phyloP scores from a whole-genome alignment of 345 rosid genomes.

The Eucalyptus regnans region DNA sequence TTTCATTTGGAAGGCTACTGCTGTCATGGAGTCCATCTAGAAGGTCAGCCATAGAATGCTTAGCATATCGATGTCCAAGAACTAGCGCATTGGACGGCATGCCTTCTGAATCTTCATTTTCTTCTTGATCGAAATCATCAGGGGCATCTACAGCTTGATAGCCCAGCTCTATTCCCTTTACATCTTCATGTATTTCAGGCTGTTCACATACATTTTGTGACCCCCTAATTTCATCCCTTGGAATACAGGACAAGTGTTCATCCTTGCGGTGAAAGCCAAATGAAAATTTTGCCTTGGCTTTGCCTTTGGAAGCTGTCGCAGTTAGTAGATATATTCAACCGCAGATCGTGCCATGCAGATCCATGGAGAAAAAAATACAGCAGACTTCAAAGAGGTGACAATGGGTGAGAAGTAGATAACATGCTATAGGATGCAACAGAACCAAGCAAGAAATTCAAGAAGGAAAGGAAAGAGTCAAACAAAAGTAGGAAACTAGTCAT shows the following conservation, averaged over 20 bases:
- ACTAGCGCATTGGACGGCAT: slow-evolving; percentile 7
- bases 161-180: slow-evolving; percentile 3
- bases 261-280: slow-evolving; percentile 24
- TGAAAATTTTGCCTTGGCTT: slow-evolving; percentile 42
- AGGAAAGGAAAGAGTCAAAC: not conserved
- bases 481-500: not conserved
- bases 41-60: slow-evolving; percentile 30
- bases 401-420: not conserved
- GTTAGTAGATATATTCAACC: not conserved
- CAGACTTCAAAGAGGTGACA: not conserved
- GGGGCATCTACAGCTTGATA: slow-evolving; percentile 11
- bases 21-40: slow-evolving; percentile 33
- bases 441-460: not conserved
- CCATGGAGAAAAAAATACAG: not conserved
- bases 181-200: slow-evolving; percentile 13
- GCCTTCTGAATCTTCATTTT: slow-evolving; percentile 1
- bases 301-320: slow-evolving; percentile 31
- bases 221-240: not conserved
- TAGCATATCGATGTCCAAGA: not conserved
- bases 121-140: slow-evolving; percentile 7
- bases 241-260: not conserved
- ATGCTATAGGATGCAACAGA: not conserved
- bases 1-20: slow-evolving; percentile 5
- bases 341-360: not conserved
- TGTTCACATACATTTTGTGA: slow-evolving; percentile 13